Evolutionary conservation across 768 basidiomycete species (phyloP).

Genomic region (Floccularia luteovirens): DNA sequence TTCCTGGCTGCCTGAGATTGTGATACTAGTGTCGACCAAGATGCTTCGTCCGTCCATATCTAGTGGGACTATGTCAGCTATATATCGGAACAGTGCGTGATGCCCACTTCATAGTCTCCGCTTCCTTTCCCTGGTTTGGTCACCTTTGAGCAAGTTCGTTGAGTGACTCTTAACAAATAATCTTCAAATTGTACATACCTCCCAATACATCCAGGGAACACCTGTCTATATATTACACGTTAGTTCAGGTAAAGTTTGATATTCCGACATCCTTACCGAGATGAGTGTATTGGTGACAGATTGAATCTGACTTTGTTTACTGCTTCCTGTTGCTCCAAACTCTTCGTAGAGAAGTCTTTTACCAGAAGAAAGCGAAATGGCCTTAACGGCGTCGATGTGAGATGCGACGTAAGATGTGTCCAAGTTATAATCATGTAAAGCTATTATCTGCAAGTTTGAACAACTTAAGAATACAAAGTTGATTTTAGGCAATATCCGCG

Average conservation of each 20-base stretch:
- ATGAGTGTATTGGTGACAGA: conserved; percentile 27
- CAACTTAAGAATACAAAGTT: conserved; percentile 7
- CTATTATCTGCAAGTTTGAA: conserved; percentile 14
- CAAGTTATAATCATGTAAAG: conserved; percentile 28
- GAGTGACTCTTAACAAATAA: not conserved
- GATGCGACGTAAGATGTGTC: conserved; percentile 33
- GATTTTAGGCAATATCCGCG: not conserved
- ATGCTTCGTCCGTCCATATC: conserved; percentile 19
- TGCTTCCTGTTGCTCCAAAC: conserved; percentile 26
- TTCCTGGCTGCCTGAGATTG: conserved; percentile 13
- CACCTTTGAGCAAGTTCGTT: conserved; percentile 1
- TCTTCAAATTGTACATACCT: conserved; percentile 5
- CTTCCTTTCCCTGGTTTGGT: conserved; percentile 14
- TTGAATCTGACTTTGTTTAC: conserved; percentile 29
- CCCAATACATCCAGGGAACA: conserved; percentile 19
- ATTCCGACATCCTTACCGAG: conserved; percentile 15
- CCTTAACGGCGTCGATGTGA: conserved; percentile 29
- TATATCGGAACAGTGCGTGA: not conserved
- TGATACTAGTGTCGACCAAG: conserved; percentile 12
- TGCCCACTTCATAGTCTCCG: conserved; percentile 14
- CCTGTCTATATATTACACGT: conserved; percentile 9
- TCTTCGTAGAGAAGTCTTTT: conserved; percentile 28
- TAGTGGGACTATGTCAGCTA: conserved; percentile 1
- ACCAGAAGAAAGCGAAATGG: conserved; percentile 25
- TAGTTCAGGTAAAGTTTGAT: conserved; percentile 7